Evolutionary conservation across 306 rosid species (phyloP).

Genomic region (Fragaria ananassa): DNA sequence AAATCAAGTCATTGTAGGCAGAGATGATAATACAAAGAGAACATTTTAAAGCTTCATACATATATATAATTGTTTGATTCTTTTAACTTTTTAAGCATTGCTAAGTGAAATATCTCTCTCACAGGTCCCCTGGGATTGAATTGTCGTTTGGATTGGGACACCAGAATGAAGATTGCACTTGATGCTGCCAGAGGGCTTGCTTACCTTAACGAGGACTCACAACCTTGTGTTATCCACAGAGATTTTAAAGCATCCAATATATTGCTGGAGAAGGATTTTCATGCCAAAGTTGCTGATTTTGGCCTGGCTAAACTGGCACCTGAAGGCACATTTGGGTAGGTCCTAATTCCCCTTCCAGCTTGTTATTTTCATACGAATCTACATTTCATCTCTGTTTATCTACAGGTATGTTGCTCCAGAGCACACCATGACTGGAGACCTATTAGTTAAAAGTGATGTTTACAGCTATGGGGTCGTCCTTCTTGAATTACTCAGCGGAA

Average conservation of each 20-base stretch:
- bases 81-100: not conserved
- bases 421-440: too few species aligned
- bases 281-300: slow-evolving; percentile 96
- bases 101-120: slow-evolving; percentile 5
- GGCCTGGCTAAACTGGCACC: slow-evolving; percentile 81
- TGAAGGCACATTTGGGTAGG: too few species aligned
- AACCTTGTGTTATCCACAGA: slow-evolving; percentile 92
- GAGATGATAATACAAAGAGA: not conserved
- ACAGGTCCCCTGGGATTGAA: slow-evolving; percentile 87
- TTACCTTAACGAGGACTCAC: slow-evolving; percentile 94
- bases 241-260: slow-evolving; percentile 97
- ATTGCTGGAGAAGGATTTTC: slow-evolving; percentile 84
- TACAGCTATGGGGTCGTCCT: too few species aligned
- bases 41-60: not conserved
- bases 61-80: not conserved
- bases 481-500: too few species aligned
- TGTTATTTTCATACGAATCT: too few species aligned
- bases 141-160: slow-evolving; percentile 98
- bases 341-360: too few species aligned
- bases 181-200: slow-evolving; percentile 98
- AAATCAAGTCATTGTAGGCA: not conserved
- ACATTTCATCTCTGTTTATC: too few species aligned
- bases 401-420: too few species aligned
- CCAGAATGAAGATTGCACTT: slow-evolving; percentile 94
- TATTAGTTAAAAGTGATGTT: too few species aligned